A percentile compares a stretch with the other conserved stretches of the same genome.
Conservation (phyloP, 768 basidiomycete genomes). For the Mycena epipterygia region DNA sequence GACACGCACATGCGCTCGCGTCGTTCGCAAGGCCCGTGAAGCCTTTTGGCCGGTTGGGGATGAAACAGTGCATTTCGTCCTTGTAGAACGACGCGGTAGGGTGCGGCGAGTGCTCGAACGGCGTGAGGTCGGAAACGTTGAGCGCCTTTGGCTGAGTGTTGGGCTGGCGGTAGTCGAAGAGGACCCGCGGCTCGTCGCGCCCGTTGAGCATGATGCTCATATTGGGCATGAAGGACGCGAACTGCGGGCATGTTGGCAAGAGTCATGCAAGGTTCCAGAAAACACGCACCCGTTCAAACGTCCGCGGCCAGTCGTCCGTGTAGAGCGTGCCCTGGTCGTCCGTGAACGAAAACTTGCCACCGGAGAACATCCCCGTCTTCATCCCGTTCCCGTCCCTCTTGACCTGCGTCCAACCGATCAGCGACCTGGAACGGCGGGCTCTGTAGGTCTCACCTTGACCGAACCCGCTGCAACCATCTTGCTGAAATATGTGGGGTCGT, state of each 20-base stretch:
- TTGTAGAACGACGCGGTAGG: conserved; percentile 31
- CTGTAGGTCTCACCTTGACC: neutral
- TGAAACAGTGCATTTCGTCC: conserved; percentile 31
- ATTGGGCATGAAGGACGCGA: conserved; percentile 30
- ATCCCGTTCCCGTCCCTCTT: conserved; percentile 27
- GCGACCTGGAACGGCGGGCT: neutral
- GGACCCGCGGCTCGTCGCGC: conserved; percentile 36
- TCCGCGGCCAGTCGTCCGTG: conserved; percentile 32
- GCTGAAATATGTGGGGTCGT: conserved; percentile 32
- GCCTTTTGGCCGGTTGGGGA: conserved; percentile 27
- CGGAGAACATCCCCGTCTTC: conserved; percentile 26
- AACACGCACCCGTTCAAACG: conserved; percentile 24
- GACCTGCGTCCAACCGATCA: neutral
- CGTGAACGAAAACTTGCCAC: conserved; percentile 17
- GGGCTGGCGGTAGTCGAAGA: conserved; percentile 31
- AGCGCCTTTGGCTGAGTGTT: conserved; percentile 20
- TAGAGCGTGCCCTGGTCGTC: conserved; percentile 33
- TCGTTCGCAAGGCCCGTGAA: conserved; percentile 33
- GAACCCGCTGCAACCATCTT: conserved; percentile 26
- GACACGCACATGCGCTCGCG: conserved; percentile 32
- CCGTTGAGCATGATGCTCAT: conserved; percentile 35
- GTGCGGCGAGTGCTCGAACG: conserved; percentile 32
- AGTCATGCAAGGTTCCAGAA: neutral
- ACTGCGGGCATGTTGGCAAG: conserved; percentile 6
- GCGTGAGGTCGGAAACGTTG: conserved; percentile 26